A percentile compares a stretch with the other conserved stretches of the same genome.
These are phyloP conservation scores for Hericium alpestre DNA, from an alignment of 768 basidiomycete species.

Conservation along the genomic window DNA sequence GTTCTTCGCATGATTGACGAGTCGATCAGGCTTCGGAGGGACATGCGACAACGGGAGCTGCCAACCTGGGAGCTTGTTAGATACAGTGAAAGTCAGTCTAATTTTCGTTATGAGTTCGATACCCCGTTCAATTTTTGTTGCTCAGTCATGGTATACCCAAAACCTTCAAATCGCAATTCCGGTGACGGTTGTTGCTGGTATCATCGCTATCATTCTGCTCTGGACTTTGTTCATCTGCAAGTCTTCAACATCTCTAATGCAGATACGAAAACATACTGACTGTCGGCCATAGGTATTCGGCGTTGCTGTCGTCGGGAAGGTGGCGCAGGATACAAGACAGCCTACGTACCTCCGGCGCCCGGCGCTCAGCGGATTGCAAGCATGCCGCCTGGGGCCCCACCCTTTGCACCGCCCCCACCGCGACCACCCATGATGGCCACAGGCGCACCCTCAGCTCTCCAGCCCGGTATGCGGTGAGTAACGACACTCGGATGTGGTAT, in stretches of 20 bases:
- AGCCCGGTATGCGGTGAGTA: not conserved
- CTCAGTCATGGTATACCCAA: constrained; percentile 60
- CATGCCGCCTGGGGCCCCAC: not conserved
- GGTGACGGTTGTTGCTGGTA: constrained; percentile 59
- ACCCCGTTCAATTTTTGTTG: not conserved
- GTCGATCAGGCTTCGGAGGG: constrained; percentile 55
- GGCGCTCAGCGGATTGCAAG: not conserved
- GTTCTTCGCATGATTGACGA: constrained; percentile 8
- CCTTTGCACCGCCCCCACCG: not conserved
- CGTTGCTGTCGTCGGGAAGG: not conserved
- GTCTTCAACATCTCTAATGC: constrained; percentile 10
- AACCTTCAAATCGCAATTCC: constrained; percentile 77
- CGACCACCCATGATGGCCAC: not conserved
- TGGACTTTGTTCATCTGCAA: constrained; percentile 36
- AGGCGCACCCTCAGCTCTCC: not conserved
- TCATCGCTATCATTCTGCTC: constrained; percentile 50
- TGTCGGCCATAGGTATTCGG: not conserved
- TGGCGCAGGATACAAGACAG: not conserved
- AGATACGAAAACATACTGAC: not conserved
- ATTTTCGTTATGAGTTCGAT: not conserved
- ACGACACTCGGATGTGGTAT: too few relatives aligned
- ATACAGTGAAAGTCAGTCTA: constrained; percentile 45
- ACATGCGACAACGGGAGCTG: constrained; percentile 55
- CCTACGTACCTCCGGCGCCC: not conserved
- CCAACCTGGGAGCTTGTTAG: constrained; percentile 43